Evolutionary conservation across 129 eudicot genomes (phyloP), one percentile per base, ranked within the genome.

Genomic region (Pseudognaphalium luteoalbum): DNA sequence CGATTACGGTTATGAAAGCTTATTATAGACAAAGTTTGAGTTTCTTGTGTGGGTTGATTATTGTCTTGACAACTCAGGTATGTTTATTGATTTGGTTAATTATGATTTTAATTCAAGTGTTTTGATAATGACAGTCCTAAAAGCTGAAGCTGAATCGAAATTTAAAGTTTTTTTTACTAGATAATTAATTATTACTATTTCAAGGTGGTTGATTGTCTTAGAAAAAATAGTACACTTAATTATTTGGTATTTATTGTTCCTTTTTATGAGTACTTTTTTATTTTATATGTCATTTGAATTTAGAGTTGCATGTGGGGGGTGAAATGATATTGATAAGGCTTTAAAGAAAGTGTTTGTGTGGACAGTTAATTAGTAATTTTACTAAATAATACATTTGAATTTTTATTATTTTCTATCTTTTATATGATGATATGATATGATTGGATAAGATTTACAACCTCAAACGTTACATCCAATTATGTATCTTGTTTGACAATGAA

Each of bases 61-160:
- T 93, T 70, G 98, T 93, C 37, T 69, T 93, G 57, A 91, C 98
- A 2, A 85, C 97, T 61, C 98, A 93, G 97, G 98, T 93, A 81
- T 17, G 6, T 33, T 7, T 65, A 8, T 54, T 68, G 14, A 4
- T 5, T 52, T 9, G 7, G 5, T 54, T 51, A 25, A 12, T 59
- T 22, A 25, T 17, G 2, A 37, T 54, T 30, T n/a, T 19, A 17
- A 57, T 41, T 41, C 0, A 0, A 41, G 47, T 41, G 14, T 8
- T 41, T 41, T 0, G 14, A 41, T 41, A 10, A 41, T 4, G 0
- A 9, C 3, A 41, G 14, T 41, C 0, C 0, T 9, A 41, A 41
- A 14, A 12, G 42, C 42, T 7, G 9, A 35, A 15, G 1, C 12
- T 17, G 10, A 47, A 47, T 1, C 28, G 28, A 25, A 25, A 25